Evolutionary conservation across 2,329 filamentous ascomycete genomes (phyloP).

Genomic region (Fusarium anguioides): DNA sequence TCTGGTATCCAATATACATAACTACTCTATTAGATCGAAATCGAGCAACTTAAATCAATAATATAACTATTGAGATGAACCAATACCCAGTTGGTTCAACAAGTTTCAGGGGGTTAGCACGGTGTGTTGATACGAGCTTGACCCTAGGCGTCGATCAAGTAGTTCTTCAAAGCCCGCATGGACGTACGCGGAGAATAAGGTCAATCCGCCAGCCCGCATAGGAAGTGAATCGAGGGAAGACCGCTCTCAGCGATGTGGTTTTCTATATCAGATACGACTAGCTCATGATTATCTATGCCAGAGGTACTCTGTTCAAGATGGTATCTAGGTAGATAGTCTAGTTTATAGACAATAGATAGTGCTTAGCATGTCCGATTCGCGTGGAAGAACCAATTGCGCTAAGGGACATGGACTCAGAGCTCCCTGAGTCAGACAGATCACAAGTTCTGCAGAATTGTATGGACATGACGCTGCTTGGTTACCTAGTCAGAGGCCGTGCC

Average conservation of each 20-base stretch:
- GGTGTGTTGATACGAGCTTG: slow-evolving; percentile 8
- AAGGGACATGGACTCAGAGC: slow-evolving; percentile 15
- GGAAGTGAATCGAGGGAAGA: no score
- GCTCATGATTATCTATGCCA: background rate
- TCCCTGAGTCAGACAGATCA: slow-evolving; percentile 35
- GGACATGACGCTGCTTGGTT: slow-evolving; percentile 19
- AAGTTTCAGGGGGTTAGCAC: slow-evolving; percentile 1
- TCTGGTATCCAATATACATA: background rate
- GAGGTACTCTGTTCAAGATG: background rate
- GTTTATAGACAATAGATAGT: slow-evolving; percentile 10
- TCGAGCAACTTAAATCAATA: no score
- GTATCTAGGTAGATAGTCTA: no score
- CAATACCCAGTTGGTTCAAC: background rate
- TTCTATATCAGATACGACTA: background rate
- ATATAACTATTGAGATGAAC: background rate
- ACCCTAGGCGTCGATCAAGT: slow-evolving; percentile 25
- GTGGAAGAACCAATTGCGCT: slow-evolving; percentile 20
- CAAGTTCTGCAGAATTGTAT: slow-evolving; percentile 25
- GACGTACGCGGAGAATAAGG: background rate
- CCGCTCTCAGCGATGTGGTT: background rate
- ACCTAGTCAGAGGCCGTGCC: background rate
- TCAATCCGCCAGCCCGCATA: no score
- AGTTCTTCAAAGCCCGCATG: background rate
- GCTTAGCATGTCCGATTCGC: slow-evolving; percentile 7
- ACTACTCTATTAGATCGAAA: no score